phyloP scores from a whole-genome alignment of 345 rosid genomes.

The Trapa incisa region DNA sequence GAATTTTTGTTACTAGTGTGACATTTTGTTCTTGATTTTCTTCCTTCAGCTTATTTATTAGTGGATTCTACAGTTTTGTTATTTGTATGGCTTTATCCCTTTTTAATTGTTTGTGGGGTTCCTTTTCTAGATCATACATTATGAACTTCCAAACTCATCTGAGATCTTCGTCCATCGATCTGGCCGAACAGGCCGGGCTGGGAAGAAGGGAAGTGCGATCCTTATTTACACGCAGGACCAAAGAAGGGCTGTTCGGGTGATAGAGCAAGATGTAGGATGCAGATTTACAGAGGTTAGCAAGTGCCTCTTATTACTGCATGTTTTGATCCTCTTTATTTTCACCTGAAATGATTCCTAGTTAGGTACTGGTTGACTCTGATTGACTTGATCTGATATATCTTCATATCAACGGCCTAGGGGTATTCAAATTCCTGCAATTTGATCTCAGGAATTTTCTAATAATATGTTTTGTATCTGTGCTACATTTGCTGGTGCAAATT shows the following conservation, averaged over 20 bases:
- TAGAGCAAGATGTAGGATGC: conserved; percentile 89
- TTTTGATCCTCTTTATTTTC: background rate
- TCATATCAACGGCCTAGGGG: too few species aligned
- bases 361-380: too few species aligned
- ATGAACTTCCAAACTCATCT: conserved; percentile 74
- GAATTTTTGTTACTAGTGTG: background rate
- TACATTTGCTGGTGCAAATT: too few species aligned
- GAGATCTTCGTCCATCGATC: conserved; percentile 98
- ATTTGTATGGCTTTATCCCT: background rate
- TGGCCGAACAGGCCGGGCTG: conserved; percentile 98
- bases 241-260: conserved; percentile 41
- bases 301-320: background rate
- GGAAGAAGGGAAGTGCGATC: conserved; percentile 89
- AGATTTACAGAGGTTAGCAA: conserved; percentile 58
- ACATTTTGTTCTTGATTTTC: background rate
- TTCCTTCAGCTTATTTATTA: background rate
- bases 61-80: background rate
- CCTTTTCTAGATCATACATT: conserved; percentile 55
- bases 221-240: conserved; percentile 67
- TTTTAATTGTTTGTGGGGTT: background rate
- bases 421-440: too few species aligned
- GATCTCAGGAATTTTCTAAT: background rate
- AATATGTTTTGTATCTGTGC: background rate
- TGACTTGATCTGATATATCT: too few species aligned
- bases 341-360: too few species aligned